Percentiles rank a stretch among this genome's conserved stretches.
These are phyloP conservation scores for Geotrichum aggregatum DNA, from an alignment of 1,139 yeast genomes.

Conservation along the genomic window DNA sequence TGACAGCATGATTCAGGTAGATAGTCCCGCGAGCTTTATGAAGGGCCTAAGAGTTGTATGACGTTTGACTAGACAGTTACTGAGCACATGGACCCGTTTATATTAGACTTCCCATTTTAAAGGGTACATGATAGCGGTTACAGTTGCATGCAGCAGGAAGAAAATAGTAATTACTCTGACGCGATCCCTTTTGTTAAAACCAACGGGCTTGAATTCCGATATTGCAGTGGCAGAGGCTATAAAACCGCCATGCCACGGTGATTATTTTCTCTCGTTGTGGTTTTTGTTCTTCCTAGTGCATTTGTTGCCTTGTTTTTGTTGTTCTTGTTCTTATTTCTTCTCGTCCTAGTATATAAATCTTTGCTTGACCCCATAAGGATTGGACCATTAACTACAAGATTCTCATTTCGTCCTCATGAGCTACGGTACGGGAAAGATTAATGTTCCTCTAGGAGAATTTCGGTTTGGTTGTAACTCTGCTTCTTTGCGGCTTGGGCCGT, in stretches of 20 bases:
- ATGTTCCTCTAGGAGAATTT: slow-evolving; percentile 1
- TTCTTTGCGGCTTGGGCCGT: no score
- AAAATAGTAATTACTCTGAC: neutral
- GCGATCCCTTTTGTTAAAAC: neutral
- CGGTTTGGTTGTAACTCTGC: neutral
- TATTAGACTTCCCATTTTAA: neutral
- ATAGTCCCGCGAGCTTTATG: neutral
- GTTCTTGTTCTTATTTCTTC: no score
- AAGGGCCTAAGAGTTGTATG: no score
- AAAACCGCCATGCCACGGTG: no score
- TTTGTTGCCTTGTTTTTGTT: no score
- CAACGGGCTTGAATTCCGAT: no score
- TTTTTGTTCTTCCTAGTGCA: no score
- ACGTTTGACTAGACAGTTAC: neutral
- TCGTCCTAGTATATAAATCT: no score
- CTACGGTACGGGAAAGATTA: slow-evolving; percentile 1
- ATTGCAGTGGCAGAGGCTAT: no score
- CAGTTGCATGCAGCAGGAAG: neutral
- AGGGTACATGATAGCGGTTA: neutral
- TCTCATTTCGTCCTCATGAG: neutral
- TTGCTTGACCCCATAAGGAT: no score
- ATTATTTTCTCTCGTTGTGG: no score
- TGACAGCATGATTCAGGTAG: neutral
- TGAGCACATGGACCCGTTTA: slow-evolving; percentile 2
- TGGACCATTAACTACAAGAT: no score